Base-by-base conservation (phyloP, 495 filamentous ascomycete genomes). In the Pyronema omphalodes region DNA sequence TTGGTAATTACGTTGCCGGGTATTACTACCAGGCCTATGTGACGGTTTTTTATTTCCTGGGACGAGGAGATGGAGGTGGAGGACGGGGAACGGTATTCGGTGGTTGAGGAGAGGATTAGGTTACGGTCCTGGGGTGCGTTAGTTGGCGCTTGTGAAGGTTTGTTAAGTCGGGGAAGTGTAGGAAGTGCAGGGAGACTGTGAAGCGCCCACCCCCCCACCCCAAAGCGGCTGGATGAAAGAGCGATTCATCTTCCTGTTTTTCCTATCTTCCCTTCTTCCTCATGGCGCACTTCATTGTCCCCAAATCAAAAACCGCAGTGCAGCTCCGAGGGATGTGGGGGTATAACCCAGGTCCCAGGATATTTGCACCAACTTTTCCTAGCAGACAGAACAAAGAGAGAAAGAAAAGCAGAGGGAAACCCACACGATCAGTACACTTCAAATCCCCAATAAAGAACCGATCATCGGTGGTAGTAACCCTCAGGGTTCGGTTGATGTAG, bases 391-490 rank as follows among this genome's bases (percentile, higher is more conserved):
- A 37, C n/a, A 49, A n/a, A n/a, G n/a, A n/a, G n/a, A n/a, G n/a
- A 15, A 37, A 49, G 40, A 39, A 15, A 36, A 50, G 29, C 18
- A 50, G 39, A 37, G 14, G 33, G 29, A 6, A 35, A 70, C 73
- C 44, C 60, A 93, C 91, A 49, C 83, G 79, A 71, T 98, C 91
- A 17, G 87, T 94, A 68, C 93, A 96, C 68, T 89, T 95, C 70
- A 98, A 84, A 54, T 76, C 71, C 36, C 91, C 91, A 37, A 86
- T 73, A 67, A 96, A 98, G 71, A 94, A 82, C 41, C 91, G 84
- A 23, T 71, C 74, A 66, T 96, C 91, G 4, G 80, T 84, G 23
- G 82, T 84, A 60, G 85, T 79, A 50, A 96, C 71, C 56, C 88
- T 82, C 39, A 98, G 69, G 47, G 73, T 80, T 61, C 77, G 78